Evolutionary conservation across 805 yeast species (phyloP).

Genomic region (Ogataea corticis): DNA sequence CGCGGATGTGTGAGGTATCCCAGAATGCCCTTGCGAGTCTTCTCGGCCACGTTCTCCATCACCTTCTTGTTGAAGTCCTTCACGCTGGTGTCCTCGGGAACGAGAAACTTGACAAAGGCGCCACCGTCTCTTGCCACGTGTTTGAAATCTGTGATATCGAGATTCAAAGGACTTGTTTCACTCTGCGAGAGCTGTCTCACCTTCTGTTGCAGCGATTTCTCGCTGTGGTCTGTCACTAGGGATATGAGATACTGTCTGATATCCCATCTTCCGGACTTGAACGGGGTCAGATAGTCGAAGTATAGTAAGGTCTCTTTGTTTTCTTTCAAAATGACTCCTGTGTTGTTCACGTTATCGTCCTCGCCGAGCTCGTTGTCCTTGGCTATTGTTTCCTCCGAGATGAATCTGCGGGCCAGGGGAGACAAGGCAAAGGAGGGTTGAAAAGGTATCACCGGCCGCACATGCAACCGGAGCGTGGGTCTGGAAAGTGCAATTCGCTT

Average conservation of each 20-base stretch:
- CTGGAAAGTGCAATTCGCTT: too few species aligned
- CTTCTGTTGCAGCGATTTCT: constrained; percentile 32
- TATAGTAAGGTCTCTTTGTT: constrained; percentile 53
- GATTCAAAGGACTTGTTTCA: constrained; percentile 19
- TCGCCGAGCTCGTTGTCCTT: constrained; percentile 53
- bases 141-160: constrained; percentile 58
- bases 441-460: too few species aligned
- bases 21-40: constrained; percentile 31
- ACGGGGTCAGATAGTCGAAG: constrained; percentile 56
- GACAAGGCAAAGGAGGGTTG: too few species aligned
- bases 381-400: constrained; percentile 32
- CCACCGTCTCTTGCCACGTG: constrained; percentile 89
- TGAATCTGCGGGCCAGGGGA: constrained; percentile 4
- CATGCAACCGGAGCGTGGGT: too few species aligned
- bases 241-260: constrained; percentile 44
- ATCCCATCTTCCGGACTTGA: constrained; percentile 43
- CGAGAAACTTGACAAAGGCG: constrained; percentile 76
- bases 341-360: constrained; percentile 50
- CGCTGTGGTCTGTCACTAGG: constrained; percentile 40
- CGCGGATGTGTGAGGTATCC: constrained; percentile 50
- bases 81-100: constrained; percentile 52
- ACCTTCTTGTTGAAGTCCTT: constrained; percentile 56
- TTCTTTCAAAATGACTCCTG: constrained; percentile 56
- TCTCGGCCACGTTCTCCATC: constrained; percentile 35
- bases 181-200: constrained; percentile 41